Base-by-base conservation (phyloP, 2,329 filamentous ascomycete species). In the Drechslerella coelobrocha region DNA sequence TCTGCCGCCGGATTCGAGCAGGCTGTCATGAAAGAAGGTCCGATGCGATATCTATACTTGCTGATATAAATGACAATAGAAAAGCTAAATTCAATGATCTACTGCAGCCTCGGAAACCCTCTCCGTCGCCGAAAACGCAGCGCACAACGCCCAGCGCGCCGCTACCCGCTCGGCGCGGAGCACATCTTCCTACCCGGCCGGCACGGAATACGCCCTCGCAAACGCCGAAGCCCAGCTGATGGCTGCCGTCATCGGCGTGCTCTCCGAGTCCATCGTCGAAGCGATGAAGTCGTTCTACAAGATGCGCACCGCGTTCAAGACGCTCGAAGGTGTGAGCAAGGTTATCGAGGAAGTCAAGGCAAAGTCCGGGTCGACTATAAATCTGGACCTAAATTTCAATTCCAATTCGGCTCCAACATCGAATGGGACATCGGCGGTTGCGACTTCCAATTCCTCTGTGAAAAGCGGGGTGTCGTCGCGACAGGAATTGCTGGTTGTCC, bases 211-310 rank as follows among this genome's bases (percentile, higher is more conserved):
- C 78, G 86, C 90, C 1, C 82, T 97, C 2, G 90, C 91, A 69
- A 86, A 91, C 68, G 90, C 92, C 2, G 88, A 97, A 80, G 86
- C 91, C 1, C 91, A 96, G 50, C 61, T 76, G 23, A 76, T 76
- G 75, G 66, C 74, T 57, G 75, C 75, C 29, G 74, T 99, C 0
- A 87, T 97, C 0, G 91, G 87, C 0, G 90, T 97, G 14, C 81
- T 97, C 75, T 95, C 95, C 74, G 94, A 97, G 81, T 96, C 90
- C 77, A 80, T 97, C 75, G 93, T 92, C 0, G 94, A 97, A 78
- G 91, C 88, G 14, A 85, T 97, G 78, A 91, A 89, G 79, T 91
- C 91, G 4, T 97, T 97, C 77, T 95, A 96, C 77, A 96, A 94
- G 79, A 80, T 97, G 75, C 84, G 93, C 72, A 96, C 95, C 78